Percentiles rank a stretch among this genome's conserved stretches.
Conservation (phyloP, 2,329 filamentous ascomycete species). For the Xylariaceae sp. region DNA sequence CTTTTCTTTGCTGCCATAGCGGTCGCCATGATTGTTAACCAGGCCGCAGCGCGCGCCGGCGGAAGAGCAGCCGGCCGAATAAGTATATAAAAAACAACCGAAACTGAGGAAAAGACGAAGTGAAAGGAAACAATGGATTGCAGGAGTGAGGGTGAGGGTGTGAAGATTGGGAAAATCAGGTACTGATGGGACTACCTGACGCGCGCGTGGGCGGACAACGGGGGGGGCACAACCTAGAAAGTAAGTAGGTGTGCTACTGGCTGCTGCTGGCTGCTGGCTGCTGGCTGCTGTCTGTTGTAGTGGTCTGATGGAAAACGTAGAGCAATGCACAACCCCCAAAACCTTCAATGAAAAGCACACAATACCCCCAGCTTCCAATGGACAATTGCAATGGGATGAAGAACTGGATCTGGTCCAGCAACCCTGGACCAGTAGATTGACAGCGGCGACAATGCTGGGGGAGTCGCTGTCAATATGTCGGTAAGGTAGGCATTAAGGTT, state of each 20-base stretch:
- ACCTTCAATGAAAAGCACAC: too few relatives aligned
- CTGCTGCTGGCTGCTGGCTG: neutral
- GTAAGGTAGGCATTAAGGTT: neutral
- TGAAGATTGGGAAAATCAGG: slow-evolving; percentile 2
- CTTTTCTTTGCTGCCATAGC: slow-evolving; percentile 16
- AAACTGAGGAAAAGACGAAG: slow-evolving; percentile 4
- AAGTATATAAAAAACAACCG: slow-evolving; percentile 9
- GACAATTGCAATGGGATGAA: too few relatives aligned
- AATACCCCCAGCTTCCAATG: too few relatives aligned
- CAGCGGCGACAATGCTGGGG: neutral
- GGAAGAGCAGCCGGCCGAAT: slow-evolving; percentile 5
- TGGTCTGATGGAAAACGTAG: neutral
- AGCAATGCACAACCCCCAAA: neutral
- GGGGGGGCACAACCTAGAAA: neutral
- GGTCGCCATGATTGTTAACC: slow-evolving; percentile 12
- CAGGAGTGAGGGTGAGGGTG: slow-evolving; percentile 8
- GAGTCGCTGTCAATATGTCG: slow-evolving; percentile 13
- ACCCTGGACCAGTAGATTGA: neutral
- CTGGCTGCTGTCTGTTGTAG: neutral
- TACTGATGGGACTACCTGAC: neutral
- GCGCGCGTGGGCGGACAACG: too few relatives aligned
- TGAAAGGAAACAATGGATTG: slow-evolving; percentile 7
- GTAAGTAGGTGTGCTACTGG: neutral
- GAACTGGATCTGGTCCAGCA: neutral
- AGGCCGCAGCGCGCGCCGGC: slow-evolving; percentile 3